Evolutionary conservation across 345 rosid species (phyloP), one percentile per base, ranked within the genome.

Genomic region (Alliaria petiolata): DNA sequence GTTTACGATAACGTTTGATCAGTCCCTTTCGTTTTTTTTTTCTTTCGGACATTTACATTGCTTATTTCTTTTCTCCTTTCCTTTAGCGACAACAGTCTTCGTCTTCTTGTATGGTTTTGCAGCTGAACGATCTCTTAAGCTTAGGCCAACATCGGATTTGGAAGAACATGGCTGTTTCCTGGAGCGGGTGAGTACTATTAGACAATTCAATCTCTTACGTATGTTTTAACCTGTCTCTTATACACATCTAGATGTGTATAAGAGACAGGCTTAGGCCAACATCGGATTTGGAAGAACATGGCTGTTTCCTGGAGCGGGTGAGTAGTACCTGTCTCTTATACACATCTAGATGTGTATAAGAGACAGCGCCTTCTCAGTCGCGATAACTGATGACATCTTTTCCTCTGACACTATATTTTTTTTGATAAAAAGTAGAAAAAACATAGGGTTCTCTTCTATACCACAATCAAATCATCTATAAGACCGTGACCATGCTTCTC

Each of bases 251-350:
- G n/a, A n/a, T n/a, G n/a, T n/a, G n/a, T n/a, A n/a, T n/a, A n/a
- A n/a, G n/a, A n/a, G n/a, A n/a, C n/a, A n/a, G n/a, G 93, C 62
- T 79, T 95, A 72, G 93, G 93, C 13, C 96, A 91, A 71, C 99
- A 91, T 76, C 84, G 96, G 9, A 75, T 89, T 55, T 91, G 97
- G 96, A 95, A 91, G 62, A 86, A 86, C 34, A 91, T 91, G 90
- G 82, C 93, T 64, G 87, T 87, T 1, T 84, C 96, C 50, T 91
- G 96, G 96, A 82, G 86, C 43, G 88, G 83, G 91, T 76, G 60
- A 49, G 67, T 79, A 78, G 16, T 22, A 12, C n/a, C n/a, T n/a
- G n/a, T n/a, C n/a, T n/a, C n/a, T n/a, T n/a, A n/a, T n/a, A n/a
- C n/a, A n/a, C n/a, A n/a, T n/a, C n/a, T n/a, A n/a, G n/a, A n/a